phyloP scores from a whole-genome alignment of 164 flowering plant genomes.

The Berberis thunbergii region DNA sequence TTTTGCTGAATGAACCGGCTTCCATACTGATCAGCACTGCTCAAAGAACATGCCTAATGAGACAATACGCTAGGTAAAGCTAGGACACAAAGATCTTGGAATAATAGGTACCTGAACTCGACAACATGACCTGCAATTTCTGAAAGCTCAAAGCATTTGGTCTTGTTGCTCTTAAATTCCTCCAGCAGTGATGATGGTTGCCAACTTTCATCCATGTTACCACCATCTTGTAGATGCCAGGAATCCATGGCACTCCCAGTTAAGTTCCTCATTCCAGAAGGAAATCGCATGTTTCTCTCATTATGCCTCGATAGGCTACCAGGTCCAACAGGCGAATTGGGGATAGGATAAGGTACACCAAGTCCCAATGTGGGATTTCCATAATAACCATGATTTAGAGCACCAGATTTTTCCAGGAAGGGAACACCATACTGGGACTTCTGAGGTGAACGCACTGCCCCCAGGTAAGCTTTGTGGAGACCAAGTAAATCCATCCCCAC shows the following conservation, averaged over 20 bases:
- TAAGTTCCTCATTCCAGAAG: constrained; percentile 64
- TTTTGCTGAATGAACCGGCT: constrained; percentile 98
- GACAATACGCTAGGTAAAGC: background rate
- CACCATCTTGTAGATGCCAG: constrained; percentile 55
- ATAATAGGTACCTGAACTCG: constrained; percentile 66
- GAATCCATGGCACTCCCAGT: constrained; percentile 53
- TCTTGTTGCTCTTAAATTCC: constrained; percentile 84
- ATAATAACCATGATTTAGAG: constrained; percentile 43
- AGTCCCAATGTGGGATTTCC: constrained; percentile 53
- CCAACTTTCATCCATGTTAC: constrained; percentile 41
- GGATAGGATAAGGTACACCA: constrained; percentile 55
- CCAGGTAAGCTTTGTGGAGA: constrained; percentile 76
- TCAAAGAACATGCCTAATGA: constrained; percentile 11
- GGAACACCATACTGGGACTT: constrained; percentile 60
- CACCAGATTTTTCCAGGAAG: constrained; percentile 43
- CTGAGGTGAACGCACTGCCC: constrained; percentile 46
- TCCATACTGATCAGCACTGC: constrained; percentile 96
- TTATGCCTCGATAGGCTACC: constrained; percentile 53
- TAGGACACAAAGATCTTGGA: background rate
- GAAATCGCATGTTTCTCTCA: constrained; percentile 47
- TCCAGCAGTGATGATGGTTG: constrained; percentile 68
- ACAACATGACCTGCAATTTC: constrained; percentile 90
- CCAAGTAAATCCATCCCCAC: constrained; percentile 47
- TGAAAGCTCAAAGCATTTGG: constrained; percentile 78
- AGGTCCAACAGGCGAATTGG: constrained; percentile 51